Base-by-base conservation (phyloP, 164 flowering plant genomes). In the Macadamia integrifolia region DNA sequence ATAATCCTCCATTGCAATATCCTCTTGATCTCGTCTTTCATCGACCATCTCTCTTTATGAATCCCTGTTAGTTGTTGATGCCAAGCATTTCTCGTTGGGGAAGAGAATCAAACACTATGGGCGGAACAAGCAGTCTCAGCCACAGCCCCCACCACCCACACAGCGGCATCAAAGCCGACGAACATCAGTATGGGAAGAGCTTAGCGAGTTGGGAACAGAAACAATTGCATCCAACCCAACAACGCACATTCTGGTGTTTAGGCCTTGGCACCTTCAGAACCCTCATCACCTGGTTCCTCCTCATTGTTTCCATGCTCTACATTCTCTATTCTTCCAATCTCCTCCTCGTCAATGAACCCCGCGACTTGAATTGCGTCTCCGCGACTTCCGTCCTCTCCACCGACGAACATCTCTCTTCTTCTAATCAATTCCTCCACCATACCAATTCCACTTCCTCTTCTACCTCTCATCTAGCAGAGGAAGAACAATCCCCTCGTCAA, bases 231-330 rank as follows among this genome's bases (percentile, higher is more conserved):
- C n/a, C 57, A 53, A 53, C n/a, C 57, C 57, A 53, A 17, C 57
- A 53, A 53, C 57, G 57, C 17, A 2, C 57, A 14, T 53, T 53
- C 40, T 35, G 40, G 57, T 17, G 17, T 4, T 53, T 53, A 14
- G 57, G 57, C 57, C 17, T 53, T 14, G 57, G 57, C n/a, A 17
- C 18, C 6, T 53, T 14, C 15, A 14, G 57, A 61, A 72, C 56
- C 61, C 52, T 53, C 55, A 61, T 66, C 40, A 72, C 64, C 6
- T 72, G 61, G 75, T 66, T 66, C 31, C 66, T 66, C 32, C 7
- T 72, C 13, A 46, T 66, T 1, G 13, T 61, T 55, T 43, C 40
- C 13, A 48, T 48, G 66, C 23, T 63, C 32, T 50, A 61, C 65
- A 40, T 59, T 58, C 52, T 66, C 71, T 52, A 48, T 3, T 67